Conservation (phyloP, 495 filamentous ascomycete genomes). For the Clavariopsis aquatica region DNA sequence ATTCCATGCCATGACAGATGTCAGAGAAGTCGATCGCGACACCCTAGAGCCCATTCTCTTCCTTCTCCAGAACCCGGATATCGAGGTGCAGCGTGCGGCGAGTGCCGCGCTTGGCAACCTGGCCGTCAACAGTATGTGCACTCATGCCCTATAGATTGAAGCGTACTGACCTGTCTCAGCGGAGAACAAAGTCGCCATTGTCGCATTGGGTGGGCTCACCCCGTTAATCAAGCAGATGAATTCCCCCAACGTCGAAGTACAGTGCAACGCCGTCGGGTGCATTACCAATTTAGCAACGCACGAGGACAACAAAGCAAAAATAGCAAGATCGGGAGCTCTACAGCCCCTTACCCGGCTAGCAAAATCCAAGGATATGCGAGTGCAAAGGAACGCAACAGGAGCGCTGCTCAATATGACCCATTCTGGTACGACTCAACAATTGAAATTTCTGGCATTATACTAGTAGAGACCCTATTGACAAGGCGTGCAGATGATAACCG, state of each 20-base stretch:
- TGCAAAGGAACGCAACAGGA: slow-evolving; percentile 95
- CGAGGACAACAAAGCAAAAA: slow-evolving; percentile 98
- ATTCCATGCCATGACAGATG: slow-evolving; percentile 62
- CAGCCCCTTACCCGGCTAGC: slow-evolving; percentile 86
- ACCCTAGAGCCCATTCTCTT: slow-evolving; percentile 95
- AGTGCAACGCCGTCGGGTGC: slow-evolving; percentile 98
- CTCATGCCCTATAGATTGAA: slow-evolving; percentile 7
- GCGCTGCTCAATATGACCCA: slow-evolving; percentile 98
- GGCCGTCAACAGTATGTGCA: slow-evolving; percentile 84
- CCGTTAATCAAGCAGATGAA: slow-evolving; percentile 98
- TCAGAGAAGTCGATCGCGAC: slow-evolving; percentile 90
- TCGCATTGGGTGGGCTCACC: slow-evolving; percentile 82
- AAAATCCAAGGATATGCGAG: slow-evolving; percentile 97
- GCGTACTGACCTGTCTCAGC: slow-evolving; percentile 62
- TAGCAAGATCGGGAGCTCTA: slow-evolving; percentile 90
- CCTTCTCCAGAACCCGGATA: slow-evolving; percentile 90
- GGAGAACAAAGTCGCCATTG: slow-evolving; percentile 96
- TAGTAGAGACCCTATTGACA: slow-evolving; percentile 2
- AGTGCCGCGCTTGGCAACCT: slow-evolving; percentile 96
- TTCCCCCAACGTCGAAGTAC: slow-evolving; percentile 97
- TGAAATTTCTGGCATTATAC: slow-evolving; percentile 1
- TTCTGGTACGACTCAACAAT: slow-evolving; percentile 65
- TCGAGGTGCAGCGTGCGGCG: slow-evolving; percentile 95
- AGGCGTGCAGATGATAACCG: slow-evolving; percentile 79
- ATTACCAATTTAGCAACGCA: slow-evolving; percentile 98